Conservation (phyloP, 768 basidiomycete genomes). For the Leccinum aurantiacum region DNA sequence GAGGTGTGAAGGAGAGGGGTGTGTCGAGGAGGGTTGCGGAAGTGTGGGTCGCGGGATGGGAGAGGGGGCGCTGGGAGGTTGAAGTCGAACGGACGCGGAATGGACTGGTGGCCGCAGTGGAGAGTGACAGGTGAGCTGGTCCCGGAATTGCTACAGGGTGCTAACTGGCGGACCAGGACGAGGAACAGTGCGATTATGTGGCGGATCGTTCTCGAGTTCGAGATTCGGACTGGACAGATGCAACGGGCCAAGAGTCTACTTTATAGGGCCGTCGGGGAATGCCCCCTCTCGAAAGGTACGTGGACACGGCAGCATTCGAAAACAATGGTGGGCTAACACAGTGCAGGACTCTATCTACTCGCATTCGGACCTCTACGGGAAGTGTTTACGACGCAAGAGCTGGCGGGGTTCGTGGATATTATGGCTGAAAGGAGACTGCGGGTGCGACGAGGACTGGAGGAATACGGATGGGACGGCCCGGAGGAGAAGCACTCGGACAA, state of each 20-base stretch:
- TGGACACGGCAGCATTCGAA: not conserved
- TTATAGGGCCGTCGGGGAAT: constrained; percentile 73
- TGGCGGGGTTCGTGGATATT: constrained; percentile 60
- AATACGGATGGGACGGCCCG: constrained; percentile 26
- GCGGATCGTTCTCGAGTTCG: constrained; percentile 75
- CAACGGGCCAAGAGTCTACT: constrained; percentile 67
- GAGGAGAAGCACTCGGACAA: constrained; percentile 14
- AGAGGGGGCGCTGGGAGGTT: constrained; percentile 64
- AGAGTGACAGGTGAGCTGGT: constrained; percentile 60
- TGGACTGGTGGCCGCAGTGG: constrained; percentile 59
- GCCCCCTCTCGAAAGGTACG: constrained; percentile 72
- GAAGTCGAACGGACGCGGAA: constrained; percentile 72
- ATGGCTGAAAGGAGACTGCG: constrained; percentile 79
- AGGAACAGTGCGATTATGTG: constrained; percentile 65
- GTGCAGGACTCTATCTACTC: constrained; percentile 68
- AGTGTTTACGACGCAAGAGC: constrained; percentile 59
- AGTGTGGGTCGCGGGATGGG: constrained; percentile 82
- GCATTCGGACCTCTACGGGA: constrained; percentile 71
- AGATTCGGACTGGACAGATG: constrained; percentile 61
- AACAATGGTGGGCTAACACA: constrained; percentile 13
- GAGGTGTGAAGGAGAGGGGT: constrained; percentile 48
- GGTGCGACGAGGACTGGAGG: constrained; percentile 59
- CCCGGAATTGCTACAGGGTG: not conserved
- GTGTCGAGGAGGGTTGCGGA: constrained; percentile 62
- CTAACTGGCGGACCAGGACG: constrained; percentile 47